These are phyloP conservation scores for Neolentinus lepideus DNA, from an alignment of 1,284 basidiomycete species.

Conservation along the genomic window DNA sequence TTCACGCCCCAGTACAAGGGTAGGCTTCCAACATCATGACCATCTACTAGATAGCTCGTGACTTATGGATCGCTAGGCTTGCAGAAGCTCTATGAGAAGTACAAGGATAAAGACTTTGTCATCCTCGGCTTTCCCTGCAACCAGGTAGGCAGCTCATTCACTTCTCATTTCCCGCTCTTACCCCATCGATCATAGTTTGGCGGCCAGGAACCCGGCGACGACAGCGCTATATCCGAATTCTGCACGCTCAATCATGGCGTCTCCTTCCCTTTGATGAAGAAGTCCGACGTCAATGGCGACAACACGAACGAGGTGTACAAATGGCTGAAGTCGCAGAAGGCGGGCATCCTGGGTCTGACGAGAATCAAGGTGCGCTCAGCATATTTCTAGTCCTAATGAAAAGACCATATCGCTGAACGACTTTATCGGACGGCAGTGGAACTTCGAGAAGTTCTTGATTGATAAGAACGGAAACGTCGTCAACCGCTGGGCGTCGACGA, in stretches of 20 bases:
- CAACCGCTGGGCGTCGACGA: constrained; percentile 76
- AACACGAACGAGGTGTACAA: constrained; percentile 75
- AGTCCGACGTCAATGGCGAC: constrained; percentile 89
- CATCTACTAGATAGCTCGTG: not conserved
- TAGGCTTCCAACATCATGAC: constrained; percentile 11
- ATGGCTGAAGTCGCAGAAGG: constrained; percentile 78
- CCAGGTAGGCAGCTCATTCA: constrained; percentile 46
- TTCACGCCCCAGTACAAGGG: constrained; percentile 88
- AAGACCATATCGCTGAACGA: not conserved
- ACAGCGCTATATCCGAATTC: constrained; percentile 61
- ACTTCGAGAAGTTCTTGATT: constrained; percentile 73
- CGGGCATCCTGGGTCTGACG: constrained; percentile 65
- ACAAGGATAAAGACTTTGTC: constrained; percentile 69
- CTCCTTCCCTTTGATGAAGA: constrained; percentile 79
- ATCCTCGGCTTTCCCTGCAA: constrained; percentile 92
- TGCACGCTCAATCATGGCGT: constrained; percentile 77
- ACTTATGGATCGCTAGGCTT: constrained; percentile 40
- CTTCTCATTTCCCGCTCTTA: not conserved
- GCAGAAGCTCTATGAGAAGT: constrained; percentile 78
- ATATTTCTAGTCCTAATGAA: not conserved
- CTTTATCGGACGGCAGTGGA: constrained; percentile 45
- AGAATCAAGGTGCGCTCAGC: constrained; percentile 63
- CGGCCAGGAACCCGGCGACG: constrained; percentile 70
- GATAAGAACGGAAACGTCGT: constrained; percentile 70
- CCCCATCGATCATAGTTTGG: constrained; percentile 43